phyloP scores from a whole-genome alignment of 148 eudicot species.

The Vaccinium macrocarpon region DNA sequence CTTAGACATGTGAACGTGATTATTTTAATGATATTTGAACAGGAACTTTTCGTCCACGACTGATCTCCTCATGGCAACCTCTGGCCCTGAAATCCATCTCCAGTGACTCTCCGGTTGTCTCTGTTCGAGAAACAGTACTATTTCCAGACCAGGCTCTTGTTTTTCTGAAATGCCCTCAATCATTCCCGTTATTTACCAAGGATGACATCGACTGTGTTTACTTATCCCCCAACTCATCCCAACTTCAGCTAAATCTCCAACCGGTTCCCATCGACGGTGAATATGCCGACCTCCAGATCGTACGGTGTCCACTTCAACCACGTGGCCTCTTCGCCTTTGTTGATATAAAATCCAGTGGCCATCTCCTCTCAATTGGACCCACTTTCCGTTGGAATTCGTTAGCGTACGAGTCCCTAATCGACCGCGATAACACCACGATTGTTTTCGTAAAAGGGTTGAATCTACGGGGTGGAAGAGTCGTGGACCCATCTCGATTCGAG shows the following conservation, averaged over 20 bases:
- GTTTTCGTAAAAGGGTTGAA: slow-evolving; percentile 54
- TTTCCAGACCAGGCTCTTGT: slow-evolving; percentile 49
- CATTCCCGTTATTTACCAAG: slow-evolving; percentile 28
- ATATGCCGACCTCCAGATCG: slow-evolving; percentile 33
- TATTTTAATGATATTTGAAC: not conserved
- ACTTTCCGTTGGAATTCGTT: slow-evolving; percentile 38
- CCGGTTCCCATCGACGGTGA: slow-evolving; percentile 31
- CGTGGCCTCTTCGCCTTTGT: slow-evolving; percentile 34
- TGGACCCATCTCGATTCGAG: slow-evolving; percentile 32
- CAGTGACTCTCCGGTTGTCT: slow-evolving; percentile 19
- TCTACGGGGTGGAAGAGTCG: slow-evolving; percentile 33
- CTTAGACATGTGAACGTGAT: not conserved
- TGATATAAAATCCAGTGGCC: slow-evolving; percentile 19
- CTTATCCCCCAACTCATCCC: slow-evolving; percentile 25
- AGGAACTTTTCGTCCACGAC: slow-evolving; percentile 28
- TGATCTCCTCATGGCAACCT: slow-evolving; percentile 25
- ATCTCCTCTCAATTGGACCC: slow-evolving; percentile 29
- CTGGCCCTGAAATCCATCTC: slow-evolving; percentile 27
- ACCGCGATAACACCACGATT: slow-evolving; percentile 41
- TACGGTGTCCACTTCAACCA: slow-evolving; percentile 41
- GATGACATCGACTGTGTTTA: slow-evolving; percentile 38
- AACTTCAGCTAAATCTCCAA: slow-evolving; percentile 22
- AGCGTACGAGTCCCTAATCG: slow-evolving; percentile 54
- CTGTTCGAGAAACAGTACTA: slow-evolving; percentile 32
- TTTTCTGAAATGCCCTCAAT: slow-evolving; percentile 46